Evolutionary conservation across 225 moss, liverwort and hornwort species (phyloP), one percentile per base, ranked within the genome.

Genomic region (Rhytidiadelphus loreus): DNA sequence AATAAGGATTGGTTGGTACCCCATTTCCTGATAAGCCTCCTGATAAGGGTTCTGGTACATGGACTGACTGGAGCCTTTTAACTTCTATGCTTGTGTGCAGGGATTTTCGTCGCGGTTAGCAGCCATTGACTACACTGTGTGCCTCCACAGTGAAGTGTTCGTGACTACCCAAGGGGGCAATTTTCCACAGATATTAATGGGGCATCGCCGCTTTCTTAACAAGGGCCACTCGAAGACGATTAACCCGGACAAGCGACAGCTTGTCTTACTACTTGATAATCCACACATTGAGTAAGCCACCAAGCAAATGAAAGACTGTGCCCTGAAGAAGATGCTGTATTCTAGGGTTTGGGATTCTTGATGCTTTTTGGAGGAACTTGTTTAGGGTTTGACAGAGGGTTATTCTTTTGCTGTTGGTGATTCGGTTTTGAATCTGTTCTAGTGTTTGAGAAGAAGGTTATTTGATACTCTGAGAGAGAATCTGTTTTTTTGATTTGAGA

Each of bases 81-180:
- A 7, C 61, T 39, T 58, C 11, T 21, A 61, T 77, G 29, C 14
- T 52, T 61, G 30, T 74, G 78, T 41, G 87, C 96, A 99, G 98
- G 94, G 91, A 66, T 95, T 92, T 86, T 99, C 99, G 12, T 97
- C 99, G 48, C 93, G 96, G 62, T 90, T 96, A 91, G 99, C 99
- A 74, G 99, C 99, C 43, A 92, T 99, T 69, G 99, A 99, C 87
- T 99, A 97, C 80, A 95, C 95, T 20, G 97, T 99, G 39, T 97
- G 99, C 87, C 93, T 99, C 9, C 93, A 96, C 88, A 99, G 97
- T 83, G 99, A 99, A 83, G 99, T 99, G 23, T 99, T 99, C 88
- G 96, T 97, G 19, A 99, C 95, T 87, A 96, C 99, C 17, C 97
- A 99, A 80, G 99, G 99, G 70, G 99, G 99, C 44, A 99, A 99